Evolutionary conservation across 768 basidiomycete genomes (phyloP), one percentile per base, ranked within the genome.

Genomic region (Termitomyces sp.): DNA sequence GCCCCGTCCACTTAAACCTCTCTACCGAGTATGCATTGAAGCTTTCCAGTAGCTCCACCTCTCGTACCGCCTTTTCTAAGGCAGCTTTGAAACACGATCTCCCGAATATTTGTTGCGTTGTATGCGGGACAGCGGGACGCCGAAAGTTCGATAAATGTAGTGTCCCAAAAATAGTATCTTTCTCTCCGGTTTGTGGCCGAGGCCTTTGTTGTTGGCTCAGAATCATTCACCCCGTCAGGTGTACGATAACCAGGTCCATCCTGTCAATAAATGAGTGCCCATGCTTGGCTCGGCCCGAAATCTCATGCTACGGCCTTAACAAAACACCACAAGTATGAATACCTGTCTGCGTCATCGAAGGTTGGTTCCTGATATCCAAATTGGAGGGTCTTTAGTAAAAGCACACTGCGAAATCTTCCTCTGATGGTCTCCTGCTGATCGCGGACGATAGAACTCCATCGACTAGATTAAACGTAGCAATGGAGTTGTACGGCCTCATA

Each of bases 1-100:
- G n/a, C n/a, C n/a, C n/a, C n/a, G n/a, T n/a, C n/a, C n/a, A n/a
- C n/a, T n/a, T n/a, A n/a, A n/a, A n/a, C n/a, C n/a, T n/a, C n/a
- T n/a, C n/a, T n/a, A n/a, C n/a, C n/a, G n/a, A n/a, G n/a, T n/a
- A 8, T 16, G 45, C 2, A 1, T 26, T 15, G n/a, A 13, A 45
- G 42, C 9, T 44, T 44, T 24, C 22, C 42, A 13, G 42, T 24
- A 22, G 44, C 10, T 33, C 12, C 2, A 31, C 13, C 29, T 22
- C 31, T 49, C 13, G 10, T 33, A 6, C 18, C 8, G n/a, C n/a
- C n/a, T n/a, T n/a, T n/a, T n/a, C n/a, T n/a, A n/a, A n/a, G n/a
- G n/a, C n/a, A n/a, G n/a, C n/a, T n/a, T 18, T 20, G 58, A 57
- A 57, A 54, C 58, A 54, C 12, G 60, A 52, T 13, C n/a, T 49